These are phyloP conservation scores for Mollisia scopiformis DNA, from an alignment of 2,329 filamentous ascomycete species.

Conservation along the genomic window DNA sequence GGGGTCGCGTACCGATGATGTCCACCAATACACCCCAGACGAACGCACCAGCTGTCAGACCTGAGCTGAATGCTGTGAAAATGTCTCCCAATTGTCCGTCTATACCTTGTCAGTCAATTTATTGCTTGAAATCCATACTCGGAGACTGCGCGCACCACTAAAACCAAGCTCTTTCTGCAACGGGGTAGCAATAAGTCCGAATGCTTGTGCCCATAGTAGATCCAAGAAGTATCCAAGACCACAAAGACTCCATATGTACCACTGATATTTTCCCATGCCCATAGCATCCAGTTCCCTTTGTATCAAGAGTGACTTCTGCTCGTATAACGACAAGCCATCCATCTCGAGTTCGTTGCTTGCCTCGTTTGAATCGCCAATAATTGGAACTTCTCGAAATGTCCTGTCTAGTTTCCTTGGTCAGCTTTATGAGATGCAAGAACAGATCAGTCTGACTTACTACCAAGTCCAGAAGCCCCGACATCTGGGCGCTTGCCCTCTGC, in stretches of 20 bases:
- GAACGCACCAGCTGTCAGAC: conserved; percentile 27
- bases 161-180: conserved; percentile 27
- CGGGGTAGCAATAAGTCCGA: conserved; percentile 29
- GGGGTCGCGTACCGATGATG: conserved; percentile 23
- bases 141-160: conserved; percentile 1
- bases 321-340: conserved; percentile 9
- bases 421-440: neutral
- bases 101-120: neutral
- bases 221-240: conserved; percentile 35
- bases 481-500: neutral
- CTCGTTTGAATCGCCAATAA: neutral
- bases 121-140: neutral
- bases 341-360: neutral
- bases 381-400: neutral
- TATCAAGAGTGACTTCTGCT: conserved; percentile 22
- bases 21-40: conserved; percentile 29
- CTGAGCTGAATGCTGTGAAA: conserved; percentile 26
- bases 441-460: too few species aligned
- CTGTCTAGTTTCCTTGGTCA: neutral
- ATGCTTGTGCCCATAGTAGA: conserved; percentile 30
- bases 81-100: conserved; percentile 23
- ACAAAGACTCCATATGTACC: conserved; percentile 32
- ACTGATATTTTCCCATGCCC: conserved; percentile 33
- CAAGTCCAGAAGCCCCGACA: neutral
- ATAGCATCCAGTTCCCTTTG: conserved; percentile 24